Evolutionary conservation across 257 asterid species (phyloP), one percentile per base, ranked within the genome.

Genomic region (Coffea eugenioides): DNA sequence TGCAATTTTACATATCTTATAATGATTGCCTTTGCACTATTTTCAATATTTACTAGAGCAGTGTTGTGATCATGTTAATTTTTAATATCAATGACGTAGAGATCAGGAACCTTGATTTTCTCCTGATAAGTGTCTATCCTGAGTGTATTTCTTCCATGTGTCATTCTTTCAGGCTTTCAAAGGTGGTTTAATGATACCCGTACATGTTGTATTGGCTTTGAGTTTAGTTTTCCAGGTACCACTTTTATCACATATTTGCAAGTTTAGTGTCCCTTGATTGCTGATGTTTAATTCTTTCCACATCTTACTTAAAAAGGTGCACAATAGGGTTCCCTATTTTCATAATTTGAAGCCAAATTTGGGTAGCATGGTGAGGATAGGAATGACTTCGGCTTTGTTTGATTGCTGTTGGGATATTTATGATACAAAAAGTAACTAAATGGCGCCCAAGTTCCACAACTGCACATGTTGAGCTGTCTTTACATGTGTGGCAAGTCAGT

Each of bases 131-230:
- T 41, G 39, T 73, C 66, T 62, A 69, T 66, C 65, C 36, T 79
- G 43, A 59, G 52, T 7, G 56, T 77, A 65, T 18, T 39, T 62
- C 66, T 78, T 81, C 36, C 51, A 56, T 45, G 46, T 85, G 68
- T 70, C 86, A 85, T 34, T 69, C 67, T 81, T 72, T 77, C 92
- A 95, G 99, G 97, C 95, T 54, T 96, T 94, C 85, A 91, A 82
- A 87, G 82, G 94, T 85, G 86, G 85, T 83, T 88, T 96, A 88
- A 94, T 96, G 99, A 86, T 94, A 80, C 92, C 97, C 31, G 71
- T 88, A 75, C 99, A 96, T 83, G 86, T 61, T 73, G 79, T 87
- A 86, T 82, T 96, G 91, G 98, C 99, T 4, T 75, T 83, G 69
- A 84, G 92, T 79, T 85, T 96, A 86, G 79, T 87, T 73, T 91